Evolutionary conservation across 2,329 filamentous ascomycete genomes (phyloP).

Genomic region (Lizonia empirigonia): DNA sequence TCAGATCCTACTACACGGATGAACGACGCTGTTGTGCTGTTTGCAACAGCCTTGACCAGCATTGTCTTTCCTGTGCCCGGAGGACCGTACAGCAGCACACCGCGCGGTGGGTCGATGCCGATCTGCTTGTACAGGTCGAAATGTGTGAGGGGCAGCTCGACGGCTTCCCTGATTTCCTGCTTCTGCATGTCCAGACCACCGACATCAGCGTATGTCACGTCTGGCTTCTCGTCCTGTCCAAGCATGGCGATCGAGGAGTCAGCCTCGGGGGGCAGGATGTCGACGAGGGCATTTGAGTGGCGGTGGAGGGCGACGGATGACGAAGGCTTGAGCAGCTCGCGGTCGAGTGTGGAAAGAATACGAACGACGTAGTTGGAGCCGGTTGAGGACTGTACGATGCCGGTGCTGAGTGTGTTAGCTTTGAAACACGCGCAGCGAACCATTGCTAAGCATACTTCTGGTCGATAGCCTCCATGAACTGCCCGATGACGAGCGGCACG

Average conservation of each 20-base stretch:
- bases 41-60: constrained; percentile 97
- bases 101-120: constrained; percentile 95
- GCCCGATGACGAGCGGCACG: constrained; percentile 95
- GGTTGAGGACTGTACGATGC: constrained; percentile 97
- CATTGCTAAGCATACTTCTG: constrained; percentile 73
- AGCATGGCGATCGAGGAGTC: constrained; percentile 99
- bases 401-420: constrained; percentile 67
- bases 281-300: constrained; percentile 97
- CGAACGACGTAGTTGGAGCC: constrained; percentile 99
- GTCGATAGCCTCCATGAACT: constrained; percentile 99
- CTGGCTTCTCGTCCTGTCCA: constrained; percentile 93
- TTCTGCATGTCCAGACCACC: constrained; percentile 99
- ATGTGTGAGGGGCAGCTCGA: constrained; percentile 94
- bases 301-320: constrained; percentile 97
- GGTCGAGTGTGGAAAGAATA: constrained; percentile 96
- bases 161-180: constrained; percentile 97
- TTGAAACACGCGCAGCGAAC: not conserved
- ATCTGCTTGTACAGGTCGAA: constrained; percentile 99
- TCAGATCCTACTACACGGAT: constrained; percentile 98
- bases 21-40: constrained; percentile 97
- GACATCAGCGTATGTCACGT: constrained; percentile 97
- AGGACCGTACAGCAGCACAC: constrained; percentile 93
- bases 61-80: constrained; percentile 97
- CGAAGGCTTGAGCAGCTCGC: constrained; percentile 95
- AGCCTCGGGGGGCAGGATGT: constrained; percentile 97